Conservation (phyloP, 768 basidiomycete genomes). For the Trametes coccinea region DNA sequence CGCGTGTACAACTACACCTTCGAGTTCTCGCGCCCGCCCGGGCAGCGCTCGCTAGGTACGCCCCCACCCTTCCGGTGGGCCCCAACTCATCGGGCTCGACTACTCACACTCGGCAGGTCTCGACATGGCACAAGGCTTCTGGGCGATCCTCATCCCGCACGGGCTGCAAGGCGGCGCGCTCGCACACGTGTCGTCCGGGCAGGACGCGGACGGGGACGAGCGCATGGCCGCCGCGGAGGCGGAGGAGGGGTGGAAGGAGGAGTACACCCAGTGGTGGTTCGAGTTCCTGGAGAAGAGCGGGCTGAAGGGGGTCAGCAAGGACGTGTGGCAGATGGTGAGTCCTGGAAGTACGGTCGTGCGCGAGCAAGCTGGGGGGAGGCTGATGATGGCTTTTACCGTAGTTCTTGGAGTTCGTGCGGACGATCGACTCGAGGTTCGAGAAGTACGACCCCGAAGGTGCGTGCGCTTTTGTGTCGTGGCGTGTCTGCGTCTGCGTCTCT, state of each 20-base stretch:
- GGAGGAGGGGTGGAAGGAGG: slow-evolving; percentile 62
- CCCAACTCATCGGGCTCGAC: neutral
- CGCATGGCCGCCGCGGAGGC: slow-evolving; percentile 43
- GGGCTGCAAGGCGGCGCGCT: slow-evolving; percentile 70
- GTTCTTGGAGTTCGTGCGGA: slow-evolving; percentile 79
- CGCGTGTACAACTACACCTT: slow-evolving; percentile 82
- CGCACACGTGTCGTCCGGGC: slow-evolving; percentile 39
- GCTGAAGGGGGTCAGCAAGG: slow-evolving; percentile 80
- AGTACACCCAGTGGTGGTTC: slow-evolving; percentile 74
- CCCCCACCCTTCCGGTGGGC: slow-evolving; percentile 1
- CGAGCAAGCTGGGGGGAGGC: neutral
- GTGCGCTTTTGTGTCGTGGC: slow-evolving; percentile 8
- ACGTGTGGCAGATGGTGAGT: slow-evolving; percentile 85
- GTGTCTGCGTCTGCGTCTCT: neutral
- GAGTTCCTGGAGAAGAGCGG: slow-evolving; percentile 69
- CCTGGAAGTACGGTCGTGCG: neutral
- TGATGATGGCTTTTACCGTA: slow-evolving; percentile 30
- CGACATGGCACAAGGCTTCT: slow-evolving; percentile 76
- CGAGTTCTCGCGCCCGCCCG: slow-evolving; percentile 71
- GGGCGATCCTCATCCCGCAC: slow-evolving; percentile 73
- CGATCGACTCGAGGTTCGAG: slow-evolving; percentile 69
- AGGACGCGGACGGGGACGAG: slow-evolving; percentile 49
- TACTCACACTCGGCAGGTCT: slow-evolving; percentile 43
- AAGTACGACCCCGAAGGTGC: slow-evolving; percentile 78
- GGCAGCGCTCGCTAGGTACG: slow-evolving; percentile 79